Conservation (phyloP, 1,139 yeast species). For the Starmera stellimalicola region DNA sequence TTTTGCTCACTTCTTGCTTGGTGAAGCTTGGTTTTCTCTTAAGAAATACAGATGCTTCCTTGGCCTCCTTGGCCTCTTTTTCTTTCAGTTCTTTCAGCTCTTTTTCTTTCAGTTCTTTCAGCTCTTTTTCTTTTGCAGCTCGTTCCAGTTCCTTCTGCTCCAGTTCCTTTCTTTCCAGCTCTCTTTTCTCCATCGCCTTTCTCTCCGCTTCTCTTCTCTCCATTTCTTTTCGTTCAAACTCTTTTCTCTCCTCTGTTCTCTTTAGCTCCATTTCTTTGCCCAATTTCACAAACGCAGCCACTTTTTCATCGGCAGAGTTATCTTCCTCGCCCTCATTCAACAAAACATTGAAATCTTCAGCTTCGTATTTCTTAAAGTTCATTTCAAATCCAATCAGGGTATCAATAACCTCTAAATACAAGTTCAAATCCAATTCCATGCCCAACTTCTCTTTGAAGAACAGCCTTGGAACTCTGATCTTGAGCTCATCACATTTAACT, state of each 20-base stretch:
- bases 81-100: neutral
- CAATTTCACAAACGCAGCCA: neutral
- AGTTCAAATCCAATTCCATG: neutral
- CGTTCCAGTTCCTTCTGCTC: neutral
- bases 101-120: neutral
- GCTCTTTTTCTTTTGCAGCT: neutral
- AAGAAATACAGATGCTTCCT: neutral
- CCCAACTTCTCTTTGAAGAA: slow-evolving; percentile 4
- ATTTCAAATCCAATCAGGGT: neutral
- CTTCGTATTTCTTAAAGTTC: neutral
- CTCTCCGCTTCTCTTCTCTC: neutral
- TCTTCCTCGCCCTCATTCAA: neutral
- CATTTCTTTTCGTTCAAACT: neutral
- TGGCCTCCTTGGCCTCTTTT: neutral
- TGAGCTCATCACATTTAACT: neutral
- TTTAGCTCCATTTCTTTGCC: no score
- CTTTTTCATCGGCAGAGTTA: neutral
- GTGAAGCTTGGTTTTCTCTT: neutral
- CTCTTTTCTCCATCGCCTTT: no score
- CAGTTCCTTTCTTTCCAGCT: neutral
- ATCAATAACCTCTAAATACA: neutral
- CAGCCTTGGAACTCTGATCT: slow-evolving; percentile 6
- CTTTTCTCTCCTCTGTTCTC: neutral
- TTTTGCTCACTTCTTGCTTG: no score
- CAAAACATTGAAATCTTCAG: neutral